Evolutionary conservation across 2,329 filamentous ascomycete genomes (phyloP).

Genomic region (Fusarium setosum): DNA sequence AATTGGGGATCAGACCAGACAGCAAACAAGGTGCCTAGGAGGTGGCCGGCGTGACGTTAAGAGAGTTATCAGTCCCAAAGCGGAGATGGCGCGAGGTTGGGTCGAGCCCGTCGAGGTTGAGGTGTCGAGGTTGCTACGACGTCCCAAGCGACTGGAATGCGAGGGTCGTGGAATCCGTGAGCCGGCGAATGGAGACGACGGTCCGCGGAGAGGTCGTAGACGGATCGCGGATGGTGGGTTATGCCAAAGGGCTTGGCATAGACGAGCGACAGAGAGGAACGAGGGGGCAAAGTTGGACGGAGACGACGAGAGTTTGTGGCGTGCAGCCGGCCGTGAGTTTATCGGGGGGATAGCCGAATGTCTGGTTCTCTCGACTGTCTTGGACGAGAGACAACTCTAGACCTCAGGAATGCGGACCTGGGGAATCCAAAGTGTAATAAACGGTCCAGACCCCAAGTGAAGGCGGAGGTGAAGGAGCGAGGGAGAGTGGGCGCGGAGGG

Average conservation of each 20-base stretch:
- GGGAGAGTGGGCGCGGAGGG: slow-evolving; percentile 25
- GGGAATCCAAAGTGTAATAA: slow-evolving; percentile 39
- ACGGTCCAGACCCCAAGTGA: slow-evolving; percentile 37
- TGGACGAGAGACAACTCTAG: slow-evolving; percentile 28
- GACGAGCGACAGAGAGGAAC: slow-evolving; percentile 10
- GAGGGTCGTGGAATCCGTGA: slow-evolving; percentile 29
- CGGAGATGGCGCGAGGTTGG: slow-evolving; percentile 31
- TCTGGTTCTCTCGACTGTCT: slow-evolving; percentile 21
- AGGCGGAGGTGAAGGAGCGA: slow-evolving; percentile 30
- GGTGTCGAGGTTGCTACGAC: slow-evolving; percentile 27
- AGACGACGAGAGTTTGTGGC: slow-evolving; percentile 40
- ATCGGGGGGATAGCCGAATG: slow-evolving; percentile 22
- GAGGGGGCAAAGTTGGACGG: slow-evolving; percentile 10
- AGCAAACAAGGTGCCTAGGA: slow-evolving; percentile 19
- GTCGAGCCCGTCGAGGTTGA: slow-evolving; percentile 28
- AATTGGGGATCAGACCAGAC: slow-evolving; percentile 20
- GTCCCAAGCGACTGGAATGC: slow-evolving; percentile 41
- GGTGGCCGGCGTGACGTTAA: slow-evolving; percentile 31
- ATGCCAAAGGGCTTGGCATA: slow-evolving; percentile 33
- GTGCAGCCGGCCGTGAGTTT: slow-evolving; percentile 35
- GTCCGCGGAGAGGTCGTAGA: slow-evolving; percentile 14
- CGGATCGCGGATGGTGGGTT: slow-evolving; percentile 36
- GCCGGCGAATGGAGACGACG: slow-evolving; percentile 35
- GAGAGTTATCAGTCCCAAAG: slow-evolving; percentile 34
- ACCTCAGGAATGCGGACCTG: slow-evolving; percentile 39